These are phyloP conservation scores for Aspergillus baeticus DNA, from an alignment of 495 filamentous ascomycete species.

Conservation along the genomic window DNA sequence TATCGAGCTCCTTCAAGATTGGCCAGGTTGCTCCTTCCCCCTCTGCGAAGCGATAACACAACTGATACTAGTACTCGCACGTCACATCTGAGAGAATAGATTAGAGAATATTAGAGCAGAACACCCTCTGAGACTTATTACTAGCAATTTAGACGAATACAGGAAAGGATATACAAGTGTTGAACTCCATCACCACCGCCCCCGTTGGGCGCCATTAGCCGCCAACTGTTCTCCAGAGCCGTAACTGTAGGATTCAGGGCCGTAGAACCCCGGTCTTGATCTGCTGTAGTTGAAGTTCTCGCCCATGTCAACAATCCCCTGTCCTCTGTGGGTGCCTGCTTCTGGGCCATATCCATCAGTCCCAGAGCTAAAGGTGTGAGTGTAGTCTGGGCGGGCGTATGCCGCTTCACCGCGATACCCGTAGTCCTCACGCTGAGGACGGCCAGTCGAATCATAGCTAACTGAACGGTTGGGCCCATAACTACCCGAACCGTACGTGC, in stretches of 20 bases:
- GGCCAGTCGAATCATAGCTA: conserved; percentile 10
- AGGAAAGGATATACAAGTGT: neutral
- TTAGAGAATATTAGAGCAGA: no score
- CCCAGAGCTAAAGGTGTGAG: conserved; percentile 4
- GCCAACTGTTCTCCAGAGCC: conserved; percentile 3
- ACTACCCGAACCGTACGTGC: conserved; percentile 15
- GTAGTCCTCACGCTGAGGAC: neutral
- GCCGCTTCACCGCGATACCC: conserved; percentile 6
- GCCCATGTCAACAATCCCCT: conserved; percentile 21
- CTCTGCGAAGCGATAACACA: no score
- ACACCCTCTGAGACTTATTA: neutral
- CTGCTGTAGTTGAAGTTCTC: conserved; percentile 37
- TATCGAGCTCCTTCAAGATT: no score
- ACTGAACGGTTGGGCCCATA: conserved; percentile 18
- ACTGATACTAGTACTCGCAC: no score
- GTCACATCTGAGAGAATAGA: no score
- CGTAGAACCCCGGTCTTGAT: conserved; percentile 11
- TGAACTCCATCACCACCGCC: conserved; percentile 14
- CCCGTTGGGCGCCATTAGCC: conserved; percentile 9
- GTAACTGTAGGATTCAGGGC: conserved; percentile 3
- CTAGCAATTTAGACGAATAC: neutral
- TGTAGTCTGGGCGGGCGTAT: conserved; percentile 10
- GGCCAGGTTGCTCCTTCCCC: no score
- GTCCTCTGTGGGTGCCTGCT: neutral
- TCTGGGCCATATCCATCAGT: conserved; percentile 1